These are phyloP conservation scores for Capsicum chinense DNA, from an alignment of 257 asterid species.

Conservation along the genomic window DNA sequence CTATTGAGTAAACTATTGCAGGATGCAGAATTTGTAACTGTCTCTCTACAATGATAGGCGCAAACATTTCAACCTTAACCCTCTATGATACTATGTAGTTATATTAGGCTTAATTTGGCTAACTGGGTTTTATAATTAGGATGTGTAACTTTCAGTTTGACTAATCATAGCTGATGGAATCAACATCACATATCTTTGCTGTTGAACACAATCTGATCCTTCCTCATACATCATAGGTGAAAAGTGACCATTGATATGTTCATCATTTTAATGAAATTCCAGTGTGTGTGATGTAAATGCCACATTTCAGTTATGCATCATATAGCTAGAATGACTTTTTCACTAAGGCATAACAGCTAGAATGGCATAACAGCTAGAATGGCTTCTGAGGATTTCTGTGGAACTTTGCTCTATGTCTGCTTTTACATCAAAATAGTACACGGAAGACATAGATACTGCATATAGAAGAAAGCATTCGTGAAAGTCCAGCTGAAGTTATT, in stretches of 20 bases:
- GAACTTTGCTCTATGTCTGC: background rate
- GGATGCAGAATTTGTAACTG: background rate
- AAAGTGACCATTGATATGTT: background rate
- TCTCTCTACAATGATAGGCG: background rate
- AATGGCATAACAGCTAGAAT: slow-evolving; percentile 9
- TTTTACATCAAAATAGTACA: background rate
- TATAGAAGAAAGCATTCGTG: background rate
- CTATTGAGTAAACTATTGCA: background rate
- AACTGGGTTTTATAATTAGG: background rate
- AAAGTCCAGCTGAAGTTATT: slow-evolving; percentile 8
- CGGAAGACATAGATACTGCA: background rate
- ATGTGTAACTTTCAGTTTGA: background rate
- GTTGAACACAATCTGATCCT: background rate
- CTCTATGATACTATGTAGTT: background rate
- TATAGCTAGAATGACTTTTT: background rate
- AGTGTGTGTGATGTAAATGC: slow-evolving; percentile 14
- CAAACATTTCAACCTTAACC: background rate
- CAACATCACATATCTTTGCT: background rate
- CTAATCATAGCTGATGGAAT: background rate
- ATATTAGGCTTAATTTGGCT: background rate
- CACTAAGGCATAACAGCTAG: background rate
- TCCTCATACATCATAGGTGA: slow-evolving; percentile 9
- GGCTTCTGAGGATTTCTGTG: slow-evolving; percentile 3
- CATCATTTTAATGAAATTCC: background rate
- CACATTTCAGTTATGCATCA: background rate